These are phyloP conservation scores for Arxiozyma telluris DNA, from an alignment of 1,139 yeast species.

Conservation along the genomic window DNA sequence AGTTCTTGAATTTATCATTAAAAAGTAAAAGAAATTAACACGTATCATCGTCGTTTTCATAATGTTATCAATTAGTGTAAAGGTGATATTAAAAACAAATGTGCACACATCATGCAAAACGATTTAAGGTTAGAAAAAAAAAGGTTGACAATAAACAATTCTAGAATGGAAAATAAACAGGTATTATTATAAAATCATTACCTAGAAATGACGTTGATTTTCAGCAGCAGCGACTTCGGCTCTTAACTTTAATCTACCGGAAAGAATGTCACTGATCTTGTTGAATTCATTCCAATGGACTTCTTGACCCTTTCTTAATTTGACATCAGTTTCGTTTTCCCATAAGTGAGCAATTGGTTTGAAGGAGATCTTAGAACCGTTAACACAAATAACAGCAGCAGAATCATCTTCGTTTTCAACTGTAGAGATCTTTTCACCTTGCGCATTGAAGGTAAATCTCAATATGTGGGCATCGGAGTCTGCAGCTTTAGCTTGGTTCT, in stretches of 20 bases:
- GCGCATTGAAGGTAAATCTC: slow-evolving; percentile 34
- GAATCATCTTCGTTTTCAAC: slow-evolving; percentile 35
- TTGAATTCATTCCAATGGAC: slow-evolving; percentile 61
- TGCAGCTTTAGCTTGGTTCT: slow-evolving; percentile 28
- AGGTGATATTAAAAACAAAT: neutral
- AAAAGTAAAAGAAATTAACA: neutral
- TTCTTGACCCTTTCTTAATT: slow-evolving; percentile 54
- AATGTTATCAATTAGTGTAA: neutral
- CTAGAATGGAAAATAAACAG: neutral
- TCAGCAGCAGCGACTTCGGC: slow-evolving; percentile 30
- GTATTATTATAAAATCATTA: neutral
- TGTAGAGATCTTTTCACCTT: slow-evolving; percentile 35
- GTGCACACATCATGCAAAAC: neutral
- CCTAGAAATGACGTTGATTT: slow-evolving; percentile 3
- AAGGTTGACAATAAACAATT: neutral
- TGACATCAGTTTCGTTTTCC: slow-evolving; percentile 49
- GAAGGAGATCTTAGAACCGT: slow-evolving; percentile 54
- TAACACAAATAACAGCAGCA: slow-evolving; percentile 62
- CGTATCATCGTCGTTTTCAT: neutral
- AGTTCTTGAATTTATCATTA: neutral
- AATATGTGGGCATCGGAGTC: slow-evolving; percentile 31
- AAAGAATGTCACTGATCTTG: slow-evolving; percentile 54
- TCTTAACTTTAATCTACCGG: slow-evolving; percentile 52
- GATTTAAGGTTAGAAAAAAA: neutral
- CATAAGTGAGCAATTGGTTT: slow-evolving; percentile 48